These are phyloP conservation scores for Kurtzmaniella quercitrusa DNA, from an alignment of 1,139 yeast genomes.

Conservation along the genomic window DNA sequence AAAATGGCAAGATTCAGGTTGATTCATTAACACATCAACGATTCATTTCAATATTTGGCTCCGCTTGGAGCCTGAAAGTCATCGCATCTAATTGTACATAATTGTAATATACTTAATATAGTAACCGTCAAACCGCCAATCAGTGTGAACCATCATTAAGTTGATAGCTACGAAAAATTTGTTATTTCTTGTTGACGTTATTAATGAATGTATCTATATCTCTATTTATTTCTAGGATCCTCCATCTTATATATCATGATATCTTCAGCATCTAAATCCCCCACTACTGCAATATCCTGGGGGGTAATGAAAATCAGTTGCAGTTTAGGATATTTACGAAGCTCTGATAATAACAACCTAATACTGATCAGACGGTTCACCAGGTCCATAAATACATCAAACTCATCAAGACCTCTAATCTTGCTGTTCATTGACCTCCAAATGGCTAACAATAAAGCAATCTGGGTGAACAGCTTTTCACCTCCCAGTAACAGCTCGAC, in stretches of 20 bases:
- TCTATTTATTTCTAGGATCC: constrained; percentile 37
- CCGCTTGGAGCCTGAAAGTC: neutral
- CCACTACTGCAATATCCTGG: constrained; percentile 79
- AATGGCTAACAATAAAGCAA: constrained; percentile 79
- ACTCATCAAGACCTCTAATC: constrained; percentile 89
- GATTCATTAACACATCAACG: neutral
- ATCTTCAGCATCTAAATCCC: constrained; percentile 56
- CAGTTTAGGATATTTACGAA: constrained; percentile 56
- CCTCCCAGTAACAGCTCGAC: constrained; percentile 93
- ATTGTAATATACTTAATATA: neutral
- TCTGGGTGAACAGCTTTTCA: constrained; percentile 90
- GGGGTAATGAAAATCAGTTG: constrained; percentile 96
- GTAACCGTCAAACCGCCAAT: too few relatives aligned
- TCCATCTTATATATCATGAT: constrained; percentile 71
- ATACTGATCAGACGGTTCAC: constrained; percentile 83
- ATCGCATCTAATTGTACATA: neutral
- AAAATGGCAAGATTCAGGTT: neutral
- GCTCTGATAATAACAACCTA: constrained; percentile 64
- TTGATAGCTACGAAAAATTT: too few relatives aligned
- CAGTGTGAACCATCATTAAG: too few relatives aligned
- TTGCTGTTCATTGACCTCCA: constrained; percentile 92
- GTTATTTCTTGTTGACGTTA: too few relatives aligned
- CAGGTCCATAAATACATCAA: constrained; percentile 97
- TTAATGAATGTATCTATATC: too few relatives aligned
- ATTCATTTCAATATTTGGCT: neutral